A percentile compares a stretch with the other conserved stretches of the same genome.
Evolutionary conservation across 495 filamentous ascomycete species (phyloP).

Genomic region (Elaphomyces granulatus): DNA sequence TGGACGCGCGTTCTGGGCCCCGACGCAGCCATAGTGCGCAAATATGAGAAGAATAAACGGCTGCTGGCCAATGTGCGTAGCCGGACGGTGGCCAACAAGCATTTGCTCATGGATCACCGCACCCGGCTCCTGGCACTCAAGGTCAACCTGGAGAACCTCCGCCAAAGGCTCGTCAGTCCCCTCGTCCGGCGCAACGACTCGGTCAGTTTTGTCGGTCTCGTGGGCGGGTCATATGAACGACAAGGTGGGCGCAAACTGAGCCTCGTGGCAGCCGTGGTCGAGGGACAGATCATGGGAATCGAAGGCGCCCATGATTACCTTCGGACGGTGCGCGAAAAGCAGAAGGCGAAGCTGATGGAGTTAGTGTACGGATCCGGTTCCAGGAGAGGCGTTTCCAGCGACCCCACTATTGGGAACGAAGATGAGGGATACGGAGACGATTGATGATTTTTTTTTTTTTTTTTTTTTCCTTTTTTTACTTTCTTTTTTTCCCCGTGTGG

Average conservation of each 20-base stretch:
- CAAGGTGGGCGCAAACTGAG: slow-evolving; percentile 46
- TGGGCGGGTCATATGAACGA: slow-evolving; percentile 14
- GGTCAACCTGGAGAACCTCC: slow-evolving; percentile 60
- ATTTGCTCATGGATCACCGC: slow-evolving; percentile 69
- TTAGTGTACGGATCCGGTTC: slow-evolving; percentile 51
- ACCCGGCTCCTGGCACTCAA: slow-evolving; percentile 64
- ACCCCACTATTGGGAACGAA: background rate
- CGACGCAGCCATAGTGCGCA: slow-evolving; percentile 53
- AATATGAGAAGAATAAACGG: slow-evolving; percentile 76
- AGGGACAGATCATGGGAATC: slow-evolving; percentile 70
- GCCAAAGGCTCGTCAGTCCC: slow-evolving; percentile 66
- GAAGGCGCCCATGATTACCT: slow-evolving; percentile 67
- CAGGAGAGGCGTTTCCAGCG: slow-evolving; percentile 3
- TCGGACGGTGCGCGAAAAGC: slow-evolving; percentile 52
- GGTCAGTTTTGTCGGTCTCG: slow-evolving; percentile 24
- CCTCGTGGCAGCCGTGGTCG: slow-evolving; percentile 39
- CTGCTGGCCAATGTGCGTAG: slow-evolving; percentile 61
- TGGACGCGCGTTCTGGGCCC: slow-evolving; percentile 74
- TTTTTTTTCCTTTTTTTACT: background rate
- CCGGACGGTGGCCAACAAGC: slow-evolving; percentile 75
- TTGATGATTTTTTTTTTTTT: slow-evolving; percentile 1
- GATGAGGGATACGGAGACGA: too few relatives aligned
- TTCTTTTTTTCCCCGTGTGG: background rate
- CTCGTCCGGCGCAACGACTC: slow-evolving; percentile 55
- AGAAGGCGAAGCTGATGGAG: slow-evolving; percentile 75